Evolutionary conservation across 306 rosid genomes (phyloP).

Genomic region (Echinosophora koreensis): DNA sequence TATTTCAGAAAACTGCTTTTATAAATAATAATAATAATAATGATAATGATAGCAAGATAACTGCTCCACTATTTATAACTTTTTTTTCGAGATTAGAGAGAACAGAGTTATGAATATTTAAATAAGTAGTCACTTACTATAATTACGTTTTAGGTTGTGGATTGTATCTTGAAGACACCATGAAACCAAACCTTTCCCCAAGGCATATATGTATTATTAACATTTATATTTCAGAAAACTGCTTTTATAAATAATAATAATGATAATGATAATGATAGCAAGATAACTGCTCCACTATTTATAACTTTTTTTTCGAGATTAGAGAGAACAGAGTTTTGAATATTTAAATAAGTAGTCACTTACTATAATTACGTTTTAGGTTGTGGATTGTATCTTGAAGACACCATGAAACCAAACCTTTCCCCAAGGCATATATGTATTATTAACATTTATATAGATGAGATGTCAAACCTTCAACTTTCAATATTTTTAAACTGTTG

Average conservation of each 20-base stretch:
- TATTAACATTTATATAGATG: slow-evolving; percentile 19
- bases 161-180: slow-evolving; percentile 8
- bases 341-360: background rate
- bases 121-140: background rate
- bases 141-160: background rate
- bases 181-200: background rate
- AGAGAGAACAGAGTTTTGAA: background rate
- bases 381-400: background rate
- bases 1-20: background rate
- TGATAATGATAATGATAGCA: too few species aligned
- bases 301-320: background rate
- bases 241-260: too few species aligned
- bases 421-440: background rate
- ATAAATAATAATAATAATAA: too few species aligned
- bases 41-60: background rate
- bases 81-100: background rate
- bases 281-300: background rate
- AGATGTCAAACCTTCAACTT: background rate
- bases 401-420: slow-evolving; percentile 3
- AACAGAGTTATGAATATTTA: background rate
- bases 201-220: background rate
- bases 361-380: background rate
- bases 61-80: background rate
- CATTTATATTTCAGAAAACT: background rate
- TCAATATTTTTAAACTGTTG: slow-evolving; percentile 1